Percentiles rank a stretch among this genome's conserved stretches.
phyloP scores from a whole-genome alignment of 2,329 filamentous ascomycete genomes.

The Paracoccidioides brasiliensis region DNA sequence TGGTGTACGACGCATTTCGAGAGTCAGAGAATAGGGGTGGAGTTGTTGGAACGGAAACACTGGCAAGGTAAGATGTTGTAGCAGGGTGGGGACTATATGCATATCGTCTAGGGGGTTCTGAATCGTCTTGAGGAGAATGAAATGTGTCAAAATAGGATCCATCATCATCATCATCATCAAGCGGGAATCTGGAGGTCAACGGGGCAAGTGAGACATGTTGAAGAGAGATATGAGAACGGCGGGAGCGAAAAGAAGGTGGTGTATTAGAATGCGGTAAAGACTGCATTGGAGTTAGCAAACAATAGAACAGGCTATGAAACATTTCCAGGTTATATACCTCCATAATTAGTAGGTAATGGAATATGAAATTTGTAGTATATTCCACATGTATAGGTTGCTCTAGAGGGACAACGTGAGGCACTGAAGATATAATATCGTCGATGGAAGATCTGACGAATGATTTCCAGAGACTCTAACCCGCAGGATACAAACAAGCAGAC shows the following conservation, averaged over 20 bases:
- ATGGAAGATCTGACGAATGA: neutral
- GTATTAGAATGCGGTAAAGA: slow-evolving; percentile 13
- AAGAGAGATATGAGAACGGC: slow-evolving; percentile 47
- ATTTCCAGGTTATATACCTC: neutral
- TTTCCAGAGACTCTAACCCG: neutral
- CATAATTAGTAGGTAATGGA: neutral
- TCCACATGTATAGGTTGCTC: neutral
- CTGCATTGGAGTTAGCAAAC: slow-evolving; percentile 2
- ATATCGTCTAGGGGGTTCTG: slow-evolving; percentile 17
- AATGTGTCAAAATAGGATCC: slow-evolving; percentile 18
- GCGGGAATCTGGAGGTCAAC: slow-evolving; percentile 41
- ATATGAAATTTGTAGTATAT: neutral
- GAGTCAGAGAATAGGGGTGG: slow-evolving; percentile 32
- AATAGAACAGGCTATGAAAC: neutral
- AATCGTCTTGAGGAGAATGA: slow-evolving; percentile 12
- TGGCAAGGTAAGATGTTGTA: slow-evolving; percentile 28
- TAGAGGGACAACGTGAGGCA: neutral
- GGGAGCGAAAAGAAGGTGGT: slow-evolving; percentile 24
- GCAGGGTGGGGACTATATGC: slow-evolving; percentile 17
- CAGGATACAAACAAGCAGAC: neutral
- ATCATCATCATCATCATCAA: slow-evolving; percentile 27
- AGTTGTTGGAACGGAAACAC: slow-evolving; percentile 29
- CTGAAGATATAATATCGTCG: neutral
- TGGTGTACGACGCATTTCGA: slow-evolving; percentile 26
- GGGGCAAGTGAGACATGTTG: slow-evolving; percentile 49